Evolutionary conservation across 2,329 filamentous ascomycete species (phyloP), one percentile per base, ranked within the genome.

Genomic region (Aspergillus terreus): DNA sequence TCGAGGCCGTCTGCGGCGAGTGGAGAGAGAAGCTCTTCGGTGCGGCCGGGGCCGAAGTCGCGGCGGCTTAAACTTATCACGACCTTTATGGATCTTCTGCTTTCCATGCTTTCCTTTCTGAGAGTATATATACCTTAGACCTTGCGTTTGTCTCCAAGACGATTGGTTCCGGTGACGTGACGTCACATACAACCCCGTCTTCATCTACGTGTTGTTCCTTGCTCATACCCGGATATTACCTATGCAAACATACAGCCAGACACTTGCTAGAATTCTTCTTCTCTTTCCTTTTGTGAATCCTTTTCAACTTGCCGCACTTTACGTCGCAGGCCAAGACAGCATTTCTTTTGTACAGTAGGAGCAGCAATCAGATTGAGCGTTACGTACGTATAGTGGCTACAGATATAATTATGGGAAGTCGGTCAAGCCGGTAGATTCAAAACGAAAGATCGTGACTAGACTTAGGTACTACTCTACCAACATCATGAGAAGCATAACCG

Each of bases 1-100:
- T 99, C 64, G 92, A 96, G 70, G 86, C 91, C 66, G 85, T 92
- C 1, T 96, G 91, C 72, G 86, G 92, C 51, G 82, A 83, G 51
- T 94, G 92, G 88, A 83, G 92, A 66, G 84, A 85, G 64, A 82
- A 87, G 59, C 73, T 95, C 44, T 80, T 91, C 54, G 84, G 71
- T n/a, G 55, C 62, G 9, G 65, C 62, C 19, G 61, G 61, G 41
- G 60, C 62, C 50, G 62, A 61, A 44, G 57, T 68, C 15, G 66
- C 69, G 55, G 66, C 68, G 47, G 64, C 63, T 49, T 70, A 54
- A 61, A 51, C 36, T 35, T 35, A 30, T 47, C 11, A 17, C 17
- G 27, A 30, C 27, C 27, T 11, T 30, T 30, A 30, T 10, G 27
- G 27, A 30, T 3, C 27, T 30, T 30, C 27, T 11, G 9, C 40